phyloP scores from a whole-genome alignment of 768 basidiomycete species.

The Agrocybe praecox region DNA sequence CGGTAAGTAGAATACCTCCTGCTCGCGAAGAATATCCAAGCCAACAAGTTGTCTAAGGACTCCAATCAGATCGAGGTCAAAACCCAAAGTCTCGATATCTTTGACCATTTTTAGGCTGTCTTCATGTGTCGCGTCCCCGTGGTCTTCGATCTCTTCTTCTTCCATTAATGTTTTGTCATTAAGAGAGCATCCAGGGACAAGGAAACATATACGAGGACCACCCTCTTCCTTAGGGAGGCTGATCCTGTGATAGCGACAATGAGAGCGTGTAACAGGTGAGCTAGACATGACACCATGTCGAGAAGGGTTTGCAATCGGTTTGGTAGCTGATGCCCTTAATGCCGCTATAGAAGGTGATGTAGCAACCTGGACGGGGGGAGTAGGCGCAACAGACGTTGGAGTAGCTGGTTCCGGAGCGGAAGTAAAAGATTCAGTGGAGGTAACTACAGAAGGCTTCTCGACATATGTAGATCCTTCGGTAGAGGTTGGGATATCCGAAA shows the following conservation, averaged over 20 bases:
- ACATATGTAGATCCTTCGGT: not conserved
- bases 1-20: slow-evolving; percentile 67
- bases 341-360: slow-evolving; percentile 1
- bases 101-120: slow-evolving; percentile 49
- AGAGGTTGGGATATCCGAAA: no score
- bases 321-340: not conserved
- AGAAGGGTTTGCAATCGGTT: slow-evolving; percentile 5
- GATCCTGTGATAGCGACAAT: slow-evolving; percentile 72
- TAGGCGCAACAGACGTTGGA: slow-evolving; percentile 1
- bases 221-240: slow-evolving; percentile 59
- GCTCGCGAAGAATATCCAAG: slow-evolving; percentile 62
- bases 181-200: slow-evolving; percentile 72
- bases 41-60: slow-evolving; percentile 64
- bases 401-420: not conserved
- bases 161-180: slow-evolving; percentile 57
- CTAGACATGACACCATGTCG: slow-evolving; percentile 18
- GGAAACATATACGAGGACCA: slow-evolving; percentile 57
- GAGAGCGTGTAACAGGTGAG: slow-evolving; percentile 65
- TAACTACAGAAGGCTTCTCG: not conserved
- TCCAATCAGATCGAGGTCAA: slow-evolving; percentile 56
- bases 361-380: not conserved
- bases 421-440: slow-evolving; percentile 10
- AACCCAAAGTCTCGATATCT: slow-evolving; percentile 51
- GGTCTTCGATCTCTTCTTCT: slow-evolving; percentile 62
- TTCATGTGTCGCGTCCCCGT: slow-evolving; percentile 55